Conservation (phyloP, 2,329 filamentous ascomycete genomes). For the Aspergillus chevalieri region DNA sequence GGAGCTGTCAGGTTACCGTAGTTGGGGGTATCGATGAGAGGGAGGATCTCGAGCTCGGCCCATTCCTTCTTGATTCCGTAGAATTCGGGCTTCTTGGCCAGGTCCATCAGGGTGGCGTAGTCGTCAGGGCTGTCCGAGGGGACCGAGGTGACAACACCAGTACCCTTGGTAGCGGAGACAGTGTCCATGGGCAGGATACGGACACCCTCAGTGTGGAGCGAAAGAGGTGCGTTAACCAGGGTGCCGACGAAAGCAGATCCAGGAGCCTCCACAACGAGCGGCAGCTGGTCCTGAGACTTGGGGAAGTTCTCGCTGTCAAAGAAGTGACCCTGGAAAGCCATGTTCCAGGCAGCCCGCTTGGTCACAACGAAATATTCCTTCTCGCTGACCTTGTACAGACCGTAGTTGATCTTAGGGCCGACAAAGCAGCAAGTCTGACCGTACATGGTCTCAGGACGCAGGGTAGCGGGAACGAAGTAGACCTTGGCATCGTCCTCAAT, state of each 20-base stretch:
- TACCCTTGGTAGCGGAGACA: constrained; percentile 87
- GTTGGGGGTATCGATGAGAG: constrained; percentile 81
- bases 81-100: constrained; percentile 92
- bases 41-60: constrained; percentile 82
- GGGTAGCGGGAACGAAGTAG: constrained; percentile 84
- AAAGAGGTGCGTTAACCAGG: constrained; percentile 83
- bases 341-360: constrained; percentile 80
- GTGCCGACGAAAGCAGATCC: constrained; percentile 82
- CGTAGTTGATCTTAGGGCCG: constrained; percentile 81
- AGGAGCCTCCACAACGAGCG: constrained; percentile 66
- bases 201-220: constrained; percentile 74
- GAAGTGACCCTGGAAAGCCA: constrained; percentile 89
- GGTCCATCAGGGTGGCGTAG: constrained; percentile 78
- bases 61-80: constrained; percentile 96
- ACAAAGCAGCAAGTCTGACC: constrained; percentile 96
- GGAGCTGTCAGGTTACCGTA: constrained; percentile 82
- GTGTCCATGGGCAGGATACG: constrained; percentile 93
- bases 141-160: constrained; percentile 91
- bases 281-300: constrained; percentile 62
- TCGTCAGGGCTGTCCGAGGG: constrained; percentile 96
- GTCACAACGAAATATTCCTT: constrained; percentile 81
- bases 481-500: constrained; percentile 72
- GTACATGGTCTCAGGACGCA: constrained; percentile 97
- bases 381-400: constrained; percentile 71
- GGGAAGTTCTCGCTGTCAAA: constrained; percentile 46